Percentiles rank a stretch among this genome's conserved stretches.
Evolutionary conservation across 2,329 filamentous ascomycete species (phyloP).

Genomic region (Penicillium sp.): DNA sequence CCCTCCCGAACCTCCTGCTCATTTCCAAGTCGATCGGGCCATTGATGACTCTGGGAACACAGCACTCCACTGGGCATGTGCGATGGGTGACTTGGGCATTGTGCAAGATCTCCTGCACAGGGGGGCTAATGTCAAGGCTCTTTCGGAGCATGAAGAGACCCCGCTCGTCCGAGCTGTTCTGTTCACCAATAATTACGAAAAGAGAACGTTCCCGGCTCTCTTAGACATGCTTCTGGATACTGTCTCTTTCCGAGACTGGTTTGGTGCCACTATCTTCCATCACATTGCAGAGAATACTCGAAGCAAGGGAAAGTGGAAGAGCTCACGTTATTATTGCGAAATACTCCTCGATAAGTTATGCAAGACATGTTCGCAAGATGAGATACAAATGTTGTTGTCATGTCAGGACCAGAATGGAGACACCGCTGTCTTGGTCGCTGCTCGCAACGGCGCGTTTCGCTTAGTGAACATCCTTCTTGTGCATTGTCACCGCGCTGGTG

Average conservation of each 20-base stretch:
- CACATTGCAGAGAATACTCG: conserved; percentile 84
- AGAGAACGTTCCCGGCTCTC: conserved; percentile 76
- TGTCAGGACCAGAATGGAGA: conserved; percentile 78
- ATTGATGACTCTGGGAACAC: conserved; percentile 91
- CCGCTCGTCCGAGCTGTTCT: conserved; percentile 88
- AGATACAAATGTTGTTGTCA: conserved; percentile 71
- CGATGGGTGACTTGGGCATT: conserved; percentile 91
- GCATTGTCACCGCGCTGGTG: conserved; percentile 66
- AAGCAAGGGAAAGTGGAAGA: conserved; percentile 76
- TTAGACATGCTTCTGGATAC: conserved; percentile 76
- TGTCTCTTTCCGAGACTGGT: conserved; percentile 67
- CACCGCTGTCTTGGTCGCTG: conserved; percentile 78
- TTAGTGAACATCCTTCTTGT: conserved; percentile 58
- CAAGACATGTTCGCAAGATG: conserved; percentile 64
- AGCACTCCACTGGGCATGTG: conserved; percentile 90
- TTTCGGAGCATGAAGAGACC: conserved; percentile 68
- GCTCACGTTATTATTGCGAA: conserved; percentile 87
- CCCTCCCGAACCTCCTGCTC: conserved; percentile 69
- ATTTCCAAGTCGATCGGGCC: conserved; percentile 81
- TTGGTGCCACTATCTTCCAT: conserved; percentile 81
- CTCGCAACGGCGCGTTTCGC: conserved; percentile 77
- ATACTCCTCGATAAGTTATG: conserved; percentile 78
- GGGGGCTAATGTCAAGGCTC: conserved; percentile 62
- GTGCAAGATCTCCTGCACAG: conserved; percentile 78
- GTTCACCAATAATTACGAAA: conserved; percentile 95